Conservation (phyloP, 1,139 yeast genomes). For the Williopsis jadinii region DNA sequence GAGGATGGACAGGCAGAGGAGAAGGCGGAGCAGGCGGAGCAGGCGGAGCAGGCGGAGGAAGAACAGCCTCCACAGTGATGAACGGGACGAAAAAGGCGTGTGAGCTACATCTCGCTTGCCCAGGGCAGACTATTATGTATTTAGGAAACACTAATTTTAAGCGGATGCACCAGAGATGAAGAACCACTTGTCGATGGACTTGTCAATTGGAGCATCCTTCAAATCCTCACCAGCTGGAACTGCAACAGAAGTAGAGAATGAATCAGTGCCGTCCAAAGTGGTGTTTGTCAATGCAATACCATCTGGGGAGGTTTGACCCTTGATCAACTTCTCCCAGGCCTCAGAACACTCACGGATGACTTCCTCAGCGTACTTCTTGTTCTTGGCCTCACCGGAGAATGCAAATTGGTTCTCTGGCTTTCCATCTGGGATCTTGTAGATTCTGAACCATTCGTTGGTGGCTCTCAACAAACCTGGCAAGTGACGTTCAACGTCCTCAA, state of each 20-base stretch:
- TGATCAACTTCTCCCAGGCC: conserved; percentile 65
- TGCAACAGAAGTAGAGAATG: conserved; percentile 42
- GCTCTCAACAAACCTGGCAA: conserved; percentile 80
- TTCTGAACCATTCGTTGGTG: conserved; percentile 86
- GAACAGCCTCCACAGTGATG: not conserved
- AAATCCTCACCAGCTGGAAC: conserved; percentile 65
- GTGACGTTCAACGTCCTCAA: conserved; percentile 67
- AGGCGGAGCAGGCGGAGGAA: not conserved
- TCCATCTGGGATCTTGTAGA: conserved; percentile 87
- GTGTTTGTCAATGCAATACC: conserved; percentile 66
- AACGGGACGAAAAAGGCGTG: not conserved
- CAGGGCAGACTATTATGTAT: too few species aligned
- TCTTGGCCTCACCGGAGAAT: conserved; percentile 73
- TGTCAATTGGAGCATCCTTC: conserved; percentile 92
- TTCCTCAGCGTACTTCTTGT: conserved; percentile 65
- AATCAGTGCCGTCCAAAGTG: conserved; percentile 54
- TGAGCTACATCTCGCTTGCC: too few species aligned
- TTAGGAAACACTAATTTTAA: conserved; percentile 20
- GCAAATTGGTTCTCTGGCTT: conserved; percentile 86
- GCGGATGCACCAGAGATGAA: conserved; percentile 86
- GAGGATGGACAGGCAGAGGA: conserved; percentile 3
- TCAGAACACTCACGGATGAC: conserved; percentile 62
- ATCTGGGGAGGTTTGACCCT: conserved; percentile 36
- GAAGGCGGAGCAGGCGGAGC: conserved; percentile 1
- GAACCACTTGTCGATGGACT: conserved; percentile 98